phyloP scores from a whole-genome alignment of 208 protist genomes.

The Angomonas deanei region DNA sequence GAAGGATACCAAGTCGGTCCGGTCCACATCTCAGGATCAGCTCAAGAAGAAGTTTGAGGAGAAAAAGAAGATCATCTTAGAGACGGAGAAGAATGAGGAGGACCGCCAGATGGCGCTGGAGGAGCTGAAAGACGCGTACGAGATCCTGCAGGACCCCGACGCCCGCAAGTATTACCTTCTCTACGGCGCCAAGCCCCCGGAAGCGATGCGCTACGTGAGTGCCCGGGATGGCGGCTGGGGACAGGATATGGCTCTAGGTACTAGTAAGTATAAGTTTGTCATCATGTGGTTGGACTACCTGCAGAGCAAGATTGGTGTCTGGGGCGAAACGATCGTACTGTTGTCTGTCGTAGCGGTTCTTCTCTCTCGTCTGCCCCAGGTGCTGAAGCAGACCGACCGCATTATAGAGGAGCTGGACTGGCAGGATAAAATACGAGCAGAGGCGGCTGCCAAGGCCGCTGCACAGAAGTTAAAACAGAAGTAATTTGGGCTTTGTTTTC shows the following conservation, averaged over 20 bases:
- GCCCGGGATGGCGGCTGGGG: constrained; percentile 81
- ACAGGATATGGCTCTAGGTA: constrained; percentile 70
- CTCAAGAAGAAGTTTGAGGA: constrained; percentile 74
- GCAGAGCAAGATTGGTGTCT: constrained; percentile 63
- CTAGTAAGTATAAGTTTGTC: constrained; percentile 79
- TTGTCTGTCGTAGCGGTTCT: constrained; percentile 38
- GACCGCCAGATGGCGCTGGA: constrained; percentile 76
- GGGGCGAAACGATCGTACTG: constrained; percentile 69
- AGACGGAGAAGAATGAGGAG: constrained; percentile 63
- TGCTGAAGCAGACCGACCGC: constrained; percentile 47
- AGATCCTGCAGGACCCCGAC: constrained; percentile 78
- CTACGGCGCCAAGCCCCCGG: constrained; percentile 82
- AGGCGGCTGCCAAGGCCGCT: not conserved
- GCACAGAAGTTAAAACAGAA: constrained; percentile 1
- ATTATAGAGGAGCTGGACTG: constrained; percentile 72
- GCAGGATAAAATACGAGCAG: constrained; percentile 16
- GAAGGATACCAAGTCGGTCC: constrained; percentile 63
- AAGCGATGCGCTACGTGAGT: constrained; percentile 75
- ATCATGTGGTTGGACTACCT: constrained; percentile 80
- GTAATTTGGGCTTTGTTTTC: too few species aligned
- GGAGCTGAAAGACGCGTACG: constrained; percentile 83
- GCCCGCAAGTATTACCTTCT: constrained; percentile 86
- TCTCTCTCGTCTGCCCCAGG: constrained; percentile 53
- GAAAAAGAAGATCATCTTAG: constrained; percentile 53
- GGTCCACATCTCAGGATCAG: constrained; percentile 31